Evolutionary conservation across 139 green algal species (phyloP), one percentile per base, ranked within the genome.

Genomic region (Chlorella sp.): DNA sequence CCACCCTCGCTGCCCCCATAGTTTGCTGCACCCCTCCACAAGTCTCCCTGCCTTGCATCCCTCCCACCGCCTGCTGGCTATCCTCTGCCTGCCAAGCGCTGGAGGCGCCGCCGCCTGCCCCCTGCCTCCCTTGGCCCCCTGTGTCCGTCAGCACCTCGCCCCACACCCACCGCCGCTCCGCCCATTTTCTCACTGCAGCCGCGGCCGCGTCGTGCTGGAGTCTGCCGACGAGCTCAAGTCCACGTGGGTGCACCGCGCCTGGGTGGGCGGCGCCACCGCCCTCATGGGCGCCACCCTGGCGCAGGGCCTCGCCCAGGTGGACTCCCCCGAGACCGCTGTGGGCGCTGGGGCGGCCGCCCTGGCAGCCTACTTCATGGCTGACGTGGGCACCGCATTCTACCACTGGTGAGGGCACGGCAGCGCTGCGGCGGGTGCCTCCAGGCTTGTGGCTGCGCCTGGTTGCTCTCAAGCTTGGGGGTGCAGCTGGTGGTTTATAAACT

Each of bases 311-410:
- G 15, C n/a, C 28, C 66, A 93, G 16, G 81, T 88, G 37, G 69
- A 87, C 39, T 83, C 88, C 0, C 12, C 19, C 0, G n/a, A 39
- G 0, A 80, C 37, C 0, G 93, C 93, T 36, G 86, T 37, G 1
- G 88, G 57, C 2, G 71, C 86, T 14, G 83, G 88, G 0, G 91
- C 85, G 3, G 89, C 86, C 3, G 90, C 91, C 0, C 32, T 95
- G 28, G 88, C 92, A 0, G 92, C 93, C 1, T 97, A 97, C 86
- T 89, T 95, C 14, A 64, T 95, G 36, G 92, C 95, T 36, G 73
- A 90, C 19, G 36, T 92, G 30, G 87, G 68, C 36, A 92, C 71
- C 14, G 91, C 60, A 26, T 79, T 93, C 71, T 93, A 92, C 66
- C 86, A 91, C 36, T 90, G 82, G 42, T 76, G 37, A 53, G 81